Evolutionary conservation across 805 yeast genomes (phyloP), one percentile per base, ranked within the genome.

Genomic region (Saccharomycopsis lassenensis): DNA sequence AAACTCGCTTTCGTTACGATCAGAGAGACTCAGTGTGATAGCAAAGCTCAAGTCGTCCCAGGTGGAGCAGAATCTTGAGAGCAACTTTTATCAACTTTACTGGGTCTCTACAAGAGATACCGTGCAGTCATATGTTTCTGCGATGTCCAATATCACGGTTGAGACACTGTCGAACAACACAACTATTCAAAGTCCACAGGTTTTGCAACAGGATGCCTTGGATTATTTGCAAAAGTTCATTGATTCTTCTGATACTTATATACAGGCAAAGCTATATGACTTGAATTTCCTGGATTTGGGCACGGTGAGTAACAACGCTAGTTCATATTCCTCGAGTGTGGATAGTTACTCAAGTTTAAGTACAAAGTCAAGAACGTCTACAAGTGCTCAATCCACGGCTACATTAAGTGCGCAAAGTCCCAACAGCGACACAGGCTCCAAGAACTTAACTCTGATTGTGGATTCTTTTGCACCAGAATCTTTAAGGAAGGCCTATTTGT

Each of bases 11-110:
- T 57, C 67, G 31, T 56, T 81, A 29, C 64, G 93, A 48, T 72
- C 77, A 1, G 86, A 82, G 43, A 68, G 86, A 39, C 59, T 86
- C 18, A 71, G 71, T 48, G 83, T 83, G 29, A 81, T 85, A 15
- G 81, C 94, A 2, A 81, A 81, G 53, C 61, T 86, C 38, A 85
- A 84, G 54, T 74, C 89, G 0, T 70, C 87, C 0, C 95, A 86
- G 54, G 62, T 85, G 15, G 68, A 67, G 37, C 95, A 84, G 56
- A 69, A 73, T 27, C 59, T 82, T 40, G 69, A 69, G 40, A 68
- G 64, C 42, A 60, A 72, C 19, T 77, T 74, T 52, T 81, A 77
- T 50, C 93, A 84, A 54, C 68, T 77, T 2, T 67, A 67, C 39
- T 75, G 80, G 62, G 58, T 85, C 7, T 59, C 83, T 1, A 62